Base-by-base conservation (phyloP, 2,329 filamentous ascomycete genomes). In the Aspergillus unguis region DNA sequence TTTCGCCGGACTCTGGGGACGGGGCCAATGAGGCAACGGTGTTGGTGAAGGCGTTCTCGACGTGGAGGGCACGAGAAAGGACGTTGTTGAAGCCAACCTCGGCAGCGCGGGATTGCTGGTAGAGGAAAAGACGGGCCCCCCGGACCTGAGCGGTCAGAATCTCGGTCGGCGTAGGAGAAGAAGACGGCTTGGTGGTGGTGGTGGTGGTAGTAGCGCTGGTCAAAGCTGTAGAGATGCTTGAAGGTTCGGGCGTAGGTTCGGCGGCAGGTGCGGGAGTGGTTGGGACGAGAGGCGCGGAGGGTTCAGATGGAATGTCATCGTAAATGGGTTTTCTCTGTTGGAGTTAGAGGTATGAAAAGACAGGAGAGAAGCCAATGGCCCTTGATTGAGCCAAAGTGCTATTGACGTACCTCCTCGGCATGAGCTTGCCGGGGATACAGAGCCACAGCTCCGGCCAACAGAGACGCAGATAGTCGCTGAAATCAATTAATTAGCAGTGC, bases 1-100 rank as follows among this genome's bases (percentile, higher is more conserved):
- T 85, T 79, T 99, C 94, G 70, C 88, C 89, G 55, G 85, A 89
- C 74, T 92, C 87, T 65, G 86, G 86, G 35, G 91, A 80, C 29
- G 94, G 94, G 23, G 92, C 94, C 36, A 99, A 82, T 25, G 88
- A 91, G 54, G 92, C 90, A 62, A 99, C 75, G 56, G 94, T 97
- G 73, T 82, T 83, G 64, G 92, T 95, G 77, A 97, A 92, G 68
- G 85, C 88, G 71, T 88, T 85, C 79, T 99, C 94, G 60, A 95
- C 85, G 69, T 85, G 75, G 67, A 99, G 89, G 62, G 87, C 88
- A 59, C 82, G 82, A 70, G 90, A 87, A 75, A 96, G 86, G 63
- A 87, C 80, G 63, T 79, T 73, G 80, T 99, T 96, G 75, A 96
- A 82, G 65, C 85, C 82, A 72, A 90, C 85, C 77, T 97, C 92